Conservation (phyloP, 257 asterid genomes). For the Lavandula angustifolia region DNA sequence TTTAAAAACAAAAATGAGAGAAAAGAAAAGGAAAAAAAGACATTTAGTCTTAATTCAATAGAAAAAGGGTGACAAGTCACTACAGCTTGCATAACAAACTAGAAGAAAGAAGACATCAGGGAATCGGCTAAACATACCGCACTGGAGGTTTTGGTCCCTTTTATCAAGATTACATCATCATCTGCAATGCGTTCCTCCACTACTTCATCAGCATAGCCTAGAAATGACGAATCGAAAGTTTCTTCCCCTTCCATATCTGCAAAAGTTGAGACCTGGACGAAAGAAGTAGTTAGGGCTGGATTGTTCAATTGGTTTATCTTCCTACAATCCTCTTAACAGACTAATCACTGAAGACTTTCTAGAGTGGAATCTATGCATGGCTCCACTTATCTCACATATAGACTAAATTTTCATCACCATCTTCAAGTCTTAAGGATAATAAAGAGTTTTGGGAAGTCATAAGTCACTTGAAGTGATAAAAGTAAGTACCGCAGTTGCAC, state of each 20-base stretch:
- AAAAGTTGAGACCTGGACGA: constrained; percentile 73
- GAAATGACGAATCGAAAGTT: constrained; percentile 79
- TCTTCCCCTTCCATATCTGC: constrained; percentile 98
- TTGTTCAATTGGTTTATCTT: background rate
- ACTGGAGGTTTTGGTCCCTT: constrained; percentile 77
- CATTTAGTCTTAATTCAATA: background rate
- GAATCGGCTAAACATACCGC: constrained; percentile 52
- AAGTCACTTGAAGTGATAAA: constrained; percentile 9
- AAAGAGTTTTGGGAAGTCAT: constrained; percentile 7
- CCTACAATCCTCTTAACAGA: constrained; percentile 8
- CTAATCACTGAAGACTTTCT: background rate
- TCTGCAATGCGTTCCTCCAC: constrained; percentile 90
- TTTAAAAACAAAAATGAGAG: background rate
- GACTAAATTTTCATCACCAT: background rate
- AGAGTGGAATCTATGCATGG: background rate
- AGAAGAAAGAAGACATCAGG: background rate
- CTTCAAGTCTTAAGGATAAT: constrained; percentile 11
- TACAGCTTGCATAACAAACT: constrained; percentile 2
- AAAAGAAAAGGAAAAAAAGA: background rate
- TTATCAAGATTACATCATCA: constrained; percentile 86
- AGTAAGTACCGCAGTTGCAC: constrained; percentile 78
- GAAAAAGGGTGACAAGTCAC: background rate
- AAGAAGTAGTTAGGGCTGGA: constrained; percentile 17
- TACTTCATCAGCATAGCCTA: constrained; percentile 89
- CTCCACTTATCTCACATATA: background rate